phyloP scores from a whole-genome alignment of 2,329 filamentous ascomycete genomes.

The Trematosphaeria pertusa region DNA sequence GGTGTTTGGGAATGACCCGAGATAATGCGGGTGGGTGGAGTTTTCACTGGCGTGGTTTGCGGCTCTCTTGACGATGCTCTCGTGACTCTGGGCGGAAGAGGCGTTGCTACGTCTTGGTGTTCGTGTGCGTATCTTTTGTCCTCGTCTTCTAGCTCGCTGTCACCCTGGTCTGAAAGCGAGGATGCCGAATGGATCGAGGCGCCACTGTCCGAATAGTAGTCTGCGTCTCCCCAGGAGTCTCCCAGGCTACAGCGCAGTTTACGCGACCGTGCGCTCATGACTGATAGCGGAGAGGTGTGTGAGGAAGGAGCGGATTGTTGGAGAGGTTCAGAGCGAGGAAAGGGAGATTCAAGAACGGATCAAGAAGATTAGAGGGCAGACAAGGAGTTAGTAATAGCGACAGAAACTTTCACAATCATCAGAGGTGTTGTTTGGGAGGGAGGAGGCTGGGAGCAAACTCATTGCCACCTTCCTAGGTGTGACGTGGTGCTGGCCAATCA shows the following conservation, averaged over 20 bases:
- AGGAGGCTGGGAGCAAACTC: conserved; percentile 26
- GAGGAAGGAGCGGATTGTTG: not conserved
- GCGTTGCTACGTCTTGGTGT: conserved; percentile 19
- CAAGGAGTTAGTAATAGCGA: too few relatives aligned
- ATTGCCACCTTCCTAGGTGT: conserved; percentile 32
- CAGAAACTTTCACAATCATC: too few relatives aligned
- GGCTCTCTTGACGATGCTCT: conserved; percentile 17
- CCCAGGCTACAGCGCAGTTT: conserved; percentile 35
- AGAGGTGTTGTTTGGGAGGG: conserved; percentile 15
- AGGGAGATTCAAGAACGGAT: conserved; percentile 5
- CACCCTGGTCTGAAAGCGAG: conserved; percentile 24
- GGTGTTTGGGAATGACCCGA: conserved; percentile 20
- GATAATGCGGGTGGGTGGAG: conserved; percentile 12
- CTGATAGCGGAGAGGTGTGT: not conserved
- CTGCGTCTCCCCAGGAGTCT: conserved; percentile 44
- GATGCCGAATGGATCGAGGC: conserved; percentile 34
- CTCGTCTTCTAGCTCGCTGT: conserved; percentile 36
- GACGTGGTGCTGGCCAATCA: conserved; percentile 41
- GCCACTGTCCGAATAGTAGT: conserved; percentile 35
- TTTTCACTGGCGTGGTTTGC: conserved; percentile 20
- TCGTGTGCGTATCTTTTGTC: conserved; percentile 27
- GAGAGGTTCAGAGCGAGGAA: not conserved
- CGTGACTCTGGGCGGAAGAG: conserved; percentile 21
- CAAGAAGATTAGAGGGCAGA: too few relatives aligned
- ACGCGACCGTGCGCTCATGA: conserved; percentile 27